Conservation (phyloP, 495 filamentous ascomycete species). For the Aspergillus baeticus region DNA sequence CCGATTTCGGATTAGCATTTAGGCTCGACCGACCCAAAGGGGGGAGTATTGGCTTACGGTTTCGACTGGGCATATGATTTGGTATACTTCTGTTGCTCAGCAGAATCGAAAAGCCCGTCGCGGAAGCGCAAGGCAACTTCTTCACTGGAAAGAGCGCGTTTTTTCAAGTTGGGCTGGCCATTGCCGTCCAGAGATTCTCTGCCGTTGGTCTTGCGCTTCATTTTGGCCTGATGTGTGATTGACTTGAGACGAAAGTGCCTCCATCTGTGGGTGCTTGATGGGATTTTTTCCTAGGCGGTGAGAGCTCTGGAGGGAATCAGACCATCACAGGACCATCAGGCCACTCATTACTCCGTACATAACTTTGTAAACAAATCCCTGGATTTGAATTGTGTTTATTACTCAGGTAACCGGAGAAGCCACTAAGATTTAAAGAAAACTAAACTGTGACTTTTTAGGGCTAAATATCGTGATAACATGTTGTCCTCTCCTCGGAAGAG, state of each 20-base stretch:
- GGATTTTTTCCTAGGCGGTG: conserved; percentile 20
- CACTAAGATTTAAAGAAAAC: too few relatives aligned
- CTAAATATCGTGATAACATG: too few relatives aligned
- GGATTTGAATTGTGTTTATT: background rate
- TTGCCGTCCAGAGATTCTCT: conserved; percentile 35
- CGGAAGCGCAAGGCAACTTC: conserved; percentile 59
- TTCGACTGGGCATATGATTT: conserved; percentile 66
- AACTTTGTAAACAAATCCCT: background rate
- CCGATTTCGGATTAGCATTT: background rate
- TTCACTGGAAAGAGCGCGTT: conserved; percentile 50
- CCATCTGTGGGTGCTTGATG: background rate
- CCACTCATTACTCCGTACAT: conserved; percentile 10
- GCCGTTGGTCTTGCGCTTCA: conserved; percentile 57
- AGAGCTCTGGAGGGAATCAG: conserved; percentile 18
- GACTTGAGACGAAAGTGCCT: background rate
- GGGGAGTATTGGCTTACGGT: conserved; percentile 49
- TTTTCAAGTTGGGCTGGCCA: conserved; percentile 47
- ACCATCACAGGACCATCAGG: conserved; percentile 17
- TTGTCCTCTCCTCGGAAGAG: background rate
- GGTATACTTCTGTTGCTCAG: conserved; percentile 65
- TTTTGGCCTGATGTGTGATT: conserved; percentile 23
- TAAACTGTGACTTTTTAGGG: too few relatives aligned
- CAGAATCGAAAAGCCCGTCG: conserved; percentile 69
- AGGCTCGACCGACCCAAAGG: too few relatives aligned
- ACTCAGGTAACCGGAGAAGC: background rate